Percentiles rank a stretch among this genome's conserved stretches.
Evolutionary conservation across 352 stramenopile species (phyloP).

Genomic region (Pythium pyrilobum): DNA sequence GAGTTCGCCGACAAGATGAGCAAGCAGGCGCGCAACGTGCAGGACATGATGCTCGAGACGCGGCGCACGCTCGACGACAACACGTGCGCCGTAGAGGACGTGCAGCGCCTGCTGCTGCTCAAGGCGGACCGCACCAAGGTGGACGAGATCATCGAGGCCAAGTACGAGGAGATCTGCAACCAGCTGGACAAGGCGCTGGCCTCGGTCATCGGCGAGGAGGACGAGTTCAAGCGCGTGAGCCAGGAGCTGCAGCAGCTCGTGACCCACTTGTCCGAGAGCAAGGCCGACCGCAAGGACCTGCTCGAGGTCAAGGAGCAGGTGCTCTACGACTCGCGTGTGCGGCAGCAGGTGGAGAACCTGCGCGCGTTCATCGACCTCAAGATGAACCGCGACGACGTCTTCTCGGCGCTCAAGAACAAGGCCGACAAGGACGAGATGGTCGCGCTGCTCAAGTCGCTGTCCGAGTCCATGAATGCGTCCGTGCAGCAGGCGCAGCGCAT

Average conservation of each 20-base stretch:
- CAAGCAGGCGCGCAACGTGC: conserved; percentile 74
- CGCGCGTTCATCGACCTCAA: conserved; percentile 86
- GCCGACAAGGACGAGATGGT: conserved; percentile 86
- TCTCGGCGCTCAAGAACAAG: conserved; percentile 78
- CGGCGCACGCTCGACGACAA: conserved; percentile 79
- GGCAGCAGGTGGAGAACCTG: conserved; percentile 82
- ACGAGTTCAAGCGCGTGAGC: conserved; percentile 84
- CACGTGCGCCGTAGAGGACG: conserved; percentile 77
- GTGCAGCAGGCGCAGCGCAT: conserved; percentile 61
- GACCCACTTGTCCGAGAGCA: conserved; percentile 72
- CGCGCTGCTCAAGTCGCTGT: conserved; percentile 66
- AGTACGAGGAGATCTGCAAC: conserved; percentile 92
- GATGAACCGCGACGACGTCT: conserved; percentile 86
- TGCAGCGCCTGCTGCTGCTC: conserved; percentile 68
- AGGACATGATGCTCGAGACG: conserved; percentile 85
- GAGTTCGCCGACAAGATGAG: conserved; percentile 80
- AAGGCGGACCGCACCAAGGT: conserved; percentile 80
- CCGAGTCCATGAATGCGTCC: conserved; percentile 82
- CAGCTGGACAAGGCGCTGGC: conserved; percentile 86
- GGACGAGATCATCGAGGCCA: conserved; percentile 86
- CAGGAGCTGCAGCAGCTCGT: conserved; percentile 81
- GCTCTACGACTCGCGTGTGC: conserved; percentile 81
- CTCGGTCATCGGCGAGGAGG: conserved; percentile 81
- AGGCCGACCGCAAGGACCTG: conserved; percentile 81
- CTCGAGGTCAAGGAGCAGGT: conserved; percentile 86